Percentiles rank a stretch among this genome's conserved stretches.
phyloP scores from a whole-genome alignment of 768 basidiomycete species.

The Macrolepiota fuliginosa region DNA sequence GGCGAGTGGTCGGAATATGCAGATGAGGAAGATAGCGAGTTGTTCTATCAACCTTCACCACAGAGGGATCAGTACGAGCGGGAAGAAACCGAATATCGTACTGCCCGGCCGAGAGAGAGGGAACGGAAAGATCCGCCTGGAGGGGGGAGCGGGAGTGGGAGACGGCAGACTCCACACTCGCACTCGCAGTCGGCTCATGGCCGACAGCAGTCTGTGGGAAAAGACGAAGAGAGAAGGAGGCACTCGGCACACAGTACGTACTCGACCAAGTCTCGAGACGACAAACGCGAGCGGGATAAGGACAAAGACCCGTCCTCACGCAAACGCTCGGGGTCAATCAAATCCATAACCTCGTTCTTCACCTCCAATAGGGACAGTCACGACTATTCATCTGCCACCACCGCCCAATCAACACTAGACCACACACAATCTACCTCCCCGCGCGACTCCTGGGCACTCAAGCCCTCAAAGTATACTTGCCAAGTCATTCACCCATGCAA shows the following conservation, averaged over 20 bases:
- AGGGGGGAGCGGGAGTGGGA: slow-evolving; percentile 17
- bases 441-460: slow-evolving; percentile 42
- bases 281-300: slow-evolving; percentile 13
- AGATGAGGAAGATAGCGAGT: slow-evolving; percentile 15
- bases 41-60: slow-evolving; percentile 17
- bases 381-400: slow-evolving; percentile 11
- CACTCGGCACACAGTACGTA: neutral
- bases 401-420: slow-evolving; percentile 14
- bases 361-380: slow-evolving; percentile 20
- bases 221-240: slow-evolving; percentile 16
- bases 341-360: slow-evolving; percentile 34
- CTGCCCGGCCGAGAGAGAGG: slow-evolving; percentile 8
- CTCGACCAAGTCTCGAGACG: slow-evolving; percentile 8
- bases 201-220: slow-evolving; percentile 24
- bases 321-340: slow-evolving; percentile 33
- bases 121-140: slow-evolving; percentile 16
- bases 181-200: neutral
- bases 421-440: slow-evolving; percentile 24
- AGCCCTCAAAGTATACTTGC: slow-evolving; percentile 61
- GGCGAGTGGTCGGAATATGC: slow-evolving; percentile 17
- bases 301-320: slow-evolving; percentile 16
- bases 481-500: slow-evolving; percentile 66
- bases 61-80: neutral
- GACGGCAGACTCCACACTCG: too few species aligned
- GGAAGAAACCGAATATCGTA: slow-evolving; percentile 16